Evolutionary conservation across 106 monocot genomes (phyloP).

Genomic region (Narthecium ossifragum): DNA sequence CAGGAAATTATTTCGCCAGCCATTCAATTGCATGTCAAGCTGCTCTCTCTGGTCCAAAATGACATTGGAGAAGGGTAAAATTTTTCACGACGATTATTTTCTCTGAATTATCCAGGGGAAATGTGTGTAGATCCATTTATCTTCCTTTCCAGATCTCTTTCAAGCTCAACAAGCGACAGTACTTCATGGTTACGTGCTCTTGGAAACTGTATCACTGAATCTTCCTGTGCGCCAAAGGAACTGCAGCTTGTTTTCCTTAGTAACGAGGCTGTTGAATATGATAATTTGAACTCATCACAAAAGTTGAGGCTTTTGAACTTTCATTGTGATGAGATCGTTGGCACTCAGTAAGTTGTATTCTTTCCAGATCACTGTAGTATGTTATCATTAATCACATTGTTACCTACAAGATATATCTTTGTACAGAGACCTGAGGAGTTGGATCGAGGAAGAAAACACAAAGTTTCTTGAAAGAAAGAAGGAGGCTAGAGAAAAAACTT

Average conservation of each 20-base stretch:
- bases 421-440: conserved; percentile 43
- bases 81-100: background rate
- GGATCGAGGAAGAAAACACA: conserved; percentile 42
- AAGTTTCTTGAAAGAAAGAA: conserved; percentile 41
- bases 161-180: conserved; percentile 25
- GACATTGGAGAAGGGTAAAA: conserved; percentile 32
- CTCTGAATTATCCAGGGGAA: too few relatives aligned
- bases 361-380: too few relatives aligned
- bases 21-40: conserved; percentile 44
- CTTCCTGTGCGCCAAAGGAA: conserved; percentile 15
- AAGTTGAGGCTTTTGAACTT: conserved; percentile 66
- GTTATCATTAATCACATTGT: background rate
- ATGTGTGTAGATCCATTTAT: background rate
- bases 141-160: too few relatives aligned
- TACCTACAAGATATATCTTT: conserved; percentile 3
- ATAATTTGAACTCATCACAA: conserved; percentile 30
- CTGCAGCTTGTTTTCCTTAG: conserved; percentile 27
- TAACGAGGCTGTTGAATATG: conserved; percentile 31
- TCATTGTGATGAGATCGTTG: conserved; percentile 69
- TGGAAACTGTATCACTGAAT: conserved; percentile 30
- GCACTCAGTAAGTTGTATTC: conserved; percentile 51
- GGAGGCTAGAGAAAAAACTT: conserved; percentile 27
- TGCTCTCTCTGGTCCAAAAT: conserved; percentile 41
- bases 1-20: conserved; percentile 14
- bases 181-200: conserved; percentile 50